phyloP scores from a whole-genome alignment of 116 monocot species.

The Cymodocea nodosa region DNA sequence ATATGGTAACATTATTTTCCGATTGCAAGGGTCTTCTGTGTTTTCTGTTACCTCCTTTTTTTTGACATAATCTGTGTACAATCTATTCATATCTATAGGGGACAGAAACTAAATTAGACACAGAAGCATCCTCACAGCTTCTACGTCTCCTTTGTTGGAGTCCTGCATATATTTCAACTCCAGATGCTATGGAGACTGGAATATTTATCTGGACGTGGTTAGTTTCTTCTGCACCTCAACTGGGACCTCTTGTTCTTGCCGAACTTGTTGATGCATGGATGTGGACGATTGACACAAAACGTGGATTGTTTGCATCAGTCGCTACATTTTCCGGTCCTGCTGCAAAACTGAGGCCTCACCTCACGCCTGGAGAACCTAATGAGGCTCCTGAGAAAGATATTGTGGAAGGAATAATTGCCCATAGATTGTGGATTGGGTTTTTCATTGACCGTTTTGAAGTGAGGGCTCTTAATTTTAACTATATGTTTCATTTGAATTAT shows the following conservation, averaged over 20 bases:
- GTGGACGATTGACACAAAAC: conserved; percentile 99
- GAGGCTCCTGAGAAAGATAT: conserved; percentile 60
- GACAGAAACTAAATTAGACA: conserved; percentile 34
- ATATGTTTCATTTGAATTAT: conserved; percentile 3
- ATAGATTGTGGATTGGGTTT: conserved; percentile 96
- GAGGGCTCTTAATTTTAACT: conserved; percentile 10
- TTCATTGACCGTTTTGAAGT: conserved; percentile 99
- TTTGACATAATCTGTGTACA: not conserved
- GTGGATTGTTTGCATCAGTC: conserved; percentile 91
- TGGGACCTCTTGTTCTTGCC: conserved; percentile 86
- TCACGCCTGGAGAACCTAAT: conserved; percentile 86
- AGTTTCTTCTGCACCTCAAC: conserved; percentile 78
- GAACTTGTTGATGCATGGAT: conserved; percentile 99
- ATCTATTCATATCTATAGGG: not conserved
- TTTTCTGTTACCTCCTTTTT: not conserved
- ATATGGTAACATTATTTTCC: conserved; percentile 40
- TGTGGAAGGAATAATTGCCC: conserved; percentile 82
- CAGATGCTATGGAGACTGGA: conserved; percentile 98
- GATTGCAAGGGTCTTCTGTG: not conserved
- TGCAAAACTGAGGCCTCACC: conserved; percentile 92
- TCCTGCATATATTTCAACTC: conserved; percentile 94
- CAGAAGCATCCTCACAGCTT: conserved; percentile 83
- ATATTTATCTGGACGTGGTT: conserved; percentile 99
- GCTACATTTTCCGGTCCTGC: conserved; percentile 79
- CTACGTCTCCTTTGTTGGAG: conserved; percentile 94